Evolutionary conservation across 129 eudicot genomes (phyloP), one percentile per base, ranked within the genome.

Genomic region (Silybum marianum): DNA sequence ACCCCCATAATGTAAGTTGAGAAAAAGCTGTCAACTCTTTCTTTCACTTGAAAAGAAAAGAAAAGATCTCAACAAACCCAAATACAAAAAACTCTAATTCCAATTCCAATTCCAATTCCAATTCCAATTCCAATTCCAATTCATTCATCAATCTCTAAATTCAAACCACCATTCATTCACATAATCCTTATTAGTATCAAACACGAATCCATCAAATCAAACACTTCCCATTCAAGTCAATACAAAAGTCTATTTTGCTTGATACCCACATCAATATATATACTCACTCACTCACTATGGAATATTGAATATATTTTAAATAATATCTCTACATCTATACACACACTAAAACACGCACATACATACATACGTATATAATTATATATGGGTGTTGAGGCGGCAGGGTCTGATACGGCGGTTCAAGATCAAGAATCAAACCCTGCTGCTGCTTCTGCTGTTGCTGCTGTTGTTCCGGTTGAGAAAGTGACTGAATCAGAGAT

Each of bases 341-440:
- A 68, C 74, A 44, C 46, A 72, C 58, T 9, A 38, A 72, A 39
- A 12, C 75, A 78, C 62, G 13, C 82, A 40, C 46, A 74, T 46
- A 44, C 38, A 46, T 74, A 42, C 6, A 30, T 32, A 72, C 22
- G 39, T 21, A 38, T 25, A 18, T 26, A 2, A 19, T 62, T 24
- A 21, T 75, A 69, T 11, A 82, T 82, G 85, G 85, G 81, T 75
- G 81, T 44, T 40, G 85, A 74, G 19, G 36, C 75, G 63, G 36
- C 75, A 63, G 74, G 36, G 58, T 72, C 70, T 46, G 39, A n/a
- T 10, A 51, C 28, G 30, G 73, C 42, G 24, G 72, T 68, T 82
- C 63, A 69, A 58, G 73, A 77, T 71, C 86, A 83, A 77, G 86
- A 77, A 58, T 39, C 73, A 83, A 73, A 76, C 51, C 78, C 86